Percentiles rank a stretch among this genome's conserved stretches.
phyloP scores from a whole-genome alignment of 495 filamentous ascomycete genomes.

The Cercophora samala region DNA sequence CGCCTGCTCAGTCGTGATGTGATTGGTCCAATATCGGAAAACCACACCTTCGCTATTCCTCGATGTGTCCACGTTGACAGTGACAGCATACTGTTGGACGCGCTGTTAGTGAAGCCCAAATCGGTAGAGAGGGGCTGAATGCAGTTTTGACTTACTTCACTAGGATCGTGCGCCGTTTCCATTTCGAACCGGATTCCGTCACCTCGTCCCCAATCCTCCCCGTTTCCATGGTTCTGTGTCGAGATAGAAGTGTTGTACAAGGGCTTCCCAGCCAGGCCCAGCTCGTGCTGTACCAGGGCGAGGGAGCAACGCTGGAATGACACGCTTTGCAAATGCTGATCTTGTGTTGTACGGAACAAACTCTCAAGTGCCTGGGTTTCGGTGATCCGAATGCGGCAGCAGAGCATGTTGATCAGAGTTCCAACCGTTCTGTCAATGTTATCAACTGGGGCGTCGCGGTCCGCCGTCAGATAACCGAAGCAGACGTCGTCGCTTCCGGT shows the following conservation, averaged over 20 bases:
- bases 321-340: constrained; percentile 48
- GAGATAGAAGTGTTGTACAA: constrained; percentile 60
- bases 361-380: constrained; percentile 35
- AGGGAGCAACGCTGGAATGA: constrained; percentile 53
- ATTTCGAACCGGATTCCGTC: constrained; percentile 23
- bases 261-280: constrained; percentile 48
- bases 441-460: constrained; percentile 45
- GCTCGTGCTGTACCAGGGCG: constrained; percentile 54
- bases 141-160: constrained; percentile 21
- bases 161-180: constrained; percentile 27
- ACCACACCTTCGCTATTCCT: constrained; percentile 48
- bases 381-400: constrained; percentile 43
- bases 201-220: neutral
- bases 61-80: constrained; percentile 53
- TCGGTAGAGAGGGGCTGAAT: neutral
- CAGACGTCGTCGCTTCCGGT: constrained; percentile 38
- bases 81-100: constrained; percentile 47
- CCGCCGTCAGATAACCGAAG: constrained; percentile 56
- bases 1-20: constrained; percentile 40
- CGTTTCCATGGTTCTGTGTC: constrained; percentile 24
- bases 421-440: constrained; percentile 47
- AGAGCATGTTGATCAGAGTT: constrained; percentile 58
- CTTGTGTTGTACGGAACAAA: constrained; percentile 46
- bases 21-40: constrained; percentile 58
- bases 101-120: constrained; percentile 4